These are phyloP conservation scores for Clarireedia hainanense DNA, from an alignment of 2,329 filamentous ascomycete genomes.

Conservation along the genomic window DNA sequence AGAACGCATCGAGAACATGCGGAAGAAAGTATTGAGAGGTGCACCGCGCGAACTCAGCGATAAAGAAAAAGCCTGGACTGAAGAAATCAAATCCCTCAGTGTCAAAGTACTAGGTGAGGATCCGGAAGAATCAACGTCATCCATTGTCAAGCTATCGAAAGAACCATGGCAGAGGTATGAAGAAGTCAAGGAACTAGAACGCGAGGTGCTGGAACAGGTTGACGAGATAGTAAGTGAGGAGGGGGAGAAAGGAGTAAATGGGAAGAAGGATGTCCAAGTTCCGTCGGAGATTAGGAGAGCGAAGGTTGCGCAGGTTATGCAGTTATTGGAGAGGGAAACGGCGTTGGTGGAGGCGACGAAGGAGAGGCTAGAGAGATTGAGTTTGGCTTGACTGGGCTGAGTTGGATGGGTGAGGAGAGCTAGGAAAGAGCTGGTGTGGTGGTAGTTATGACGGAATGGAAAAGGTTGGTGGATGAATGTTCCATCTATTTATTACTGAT, in stretches of 20 bases:
- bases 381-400: constrained; percentile 10
- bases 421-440: neutral
- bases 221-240: constrained; percentile 11
- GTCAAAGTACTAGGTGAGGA: constrained; percentile 28
- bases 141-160: constrained; percentile 27
- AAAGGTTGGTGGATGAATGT: neutral
- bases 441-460: neutral
- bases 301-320: constrained; percentile 57
- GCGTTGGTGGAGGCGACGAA: constrained; percentile 61
- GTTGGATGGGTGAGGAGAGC: neutral
- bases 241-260: constrained; percentile 8
- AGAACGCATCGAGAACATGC: constrained; percentile 52
- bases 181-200: constrained; percentile 34
- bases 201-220: constrained; percentile 33
- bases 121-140: neutral
- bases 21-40: constrained; percentile 41
- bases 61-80: constrained; percentile 52
- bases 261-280: constrained; percentile 31
- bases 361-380: constrained; percentile 51
- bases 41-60: constrained; percentile 48
- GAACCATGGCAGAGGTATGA: constrained; percentile 50
- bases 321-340: constrained; percentile 56
- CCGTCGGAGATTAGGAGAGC: constrained; percentile 52
- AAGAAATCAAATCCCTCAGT: constrained; percentile 42
- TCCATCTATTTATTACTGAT: no score